A percentile compares a stretch with the other conserved stretches of the same genome.
phyloP scores from a whole-genome alignment of 2,329 filamentous ascomycete genomes.

The Cryphonectria radicalis region DNA sequence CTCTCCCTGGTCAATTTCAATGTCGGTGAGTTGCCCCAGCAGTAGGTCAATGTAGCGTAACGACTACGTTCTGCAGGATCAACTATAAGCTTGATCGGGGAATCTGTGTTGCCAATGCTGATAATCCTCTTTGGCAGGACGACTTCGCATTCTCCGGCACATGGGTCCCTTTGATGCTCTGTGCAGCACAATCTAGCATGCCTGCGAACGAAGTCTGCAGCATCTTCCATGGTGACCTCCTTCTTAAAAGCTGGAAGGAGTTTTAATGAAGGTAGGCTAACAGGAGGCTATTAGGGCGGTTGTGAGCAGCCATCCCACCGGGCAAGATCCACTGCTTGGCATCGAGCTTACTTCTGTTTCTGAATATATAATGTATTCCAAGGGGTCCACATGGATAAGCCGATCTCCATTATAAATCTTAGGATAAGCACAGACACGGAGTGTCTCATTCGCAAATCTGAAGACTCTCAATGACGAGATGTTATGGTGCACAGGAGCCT shows the following conservation, averaged over 20 bases:
- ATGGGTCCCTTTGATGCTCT: not conserved
- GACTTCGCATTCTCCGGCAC: not conserved
- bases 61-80: not conserved
- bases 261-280: not conserved
- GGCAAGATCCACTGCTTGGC: not conserved
- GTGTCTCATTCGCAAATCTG: not conserved
- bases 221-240: not conserved
- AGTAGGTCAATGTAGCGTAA: slow-evolving; percentile 19
- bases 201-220: not conserved
- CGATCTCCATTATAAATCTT: no score
- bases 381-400: rapidly evolving
- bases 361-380: not conserved
- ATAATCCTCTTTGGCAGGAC: not conserved
- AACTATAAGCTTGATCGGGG: not conserved
- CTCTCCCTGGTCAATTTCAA: slow-evolving; percentile 1
- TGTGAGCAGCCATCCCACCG: not conserved
- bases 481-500: not conserved
- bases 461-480: rapidly evolving
- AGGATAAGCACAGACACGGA: rapidly evolving
- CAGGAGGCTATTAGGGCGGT: not conserved
- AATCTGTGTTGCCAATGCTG: not conserved
- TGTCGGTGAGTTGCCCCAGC: slow-evolving; percentile 11
- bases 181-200: not conserved
- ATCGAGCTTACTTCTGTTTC: not conserved
- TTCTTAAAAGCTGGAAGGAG: not conserved